Conservation (phyloP, 2,329 filamentous ascomycete species). For the Lasiodiplodia gonubiensis region DNA sequence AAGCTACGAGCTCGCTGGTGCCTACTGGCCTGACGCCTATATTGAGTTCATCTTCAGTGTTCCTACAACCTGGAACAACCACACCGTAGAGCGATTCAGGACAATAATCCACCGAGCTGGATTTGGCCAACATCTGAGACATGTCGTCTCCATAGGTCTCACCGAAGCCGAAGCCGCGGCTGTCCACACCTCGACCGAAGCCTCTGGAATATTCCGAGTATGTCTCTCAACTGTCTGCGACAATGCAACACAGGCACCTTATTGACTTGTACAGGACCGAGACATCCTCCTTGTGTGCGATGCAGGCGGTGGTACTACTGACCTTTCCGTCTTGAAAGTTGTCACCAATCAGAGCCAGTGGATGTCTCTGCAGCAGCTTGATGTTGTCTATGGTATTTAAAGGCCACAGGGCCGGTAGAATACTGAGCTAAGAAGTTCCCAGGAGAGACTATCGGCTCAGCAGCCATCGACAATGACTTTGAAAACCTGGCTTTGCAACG, state of each 20-base stretch:
- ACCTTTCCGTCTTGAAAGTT: constrained; percentile 48
- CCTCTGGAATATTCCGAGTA: constrained; percentile 41
- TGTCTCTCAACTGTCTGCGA: background rate
- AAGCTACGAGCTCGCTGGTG: constrained; percentile 45
- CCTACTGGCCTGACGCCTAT: constrained; percentile 52
- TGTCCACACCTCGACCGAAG: constrained; percentile 52
- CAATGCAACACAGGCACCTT: background rate
- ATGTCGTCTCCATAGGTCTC: constrained; percentile 52
- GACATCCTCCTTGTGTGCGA: constrained; percentile 59
- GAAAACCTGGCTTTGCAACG: constrained; percentile 43
- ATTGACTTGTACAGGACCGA: constrained; percentile 36
- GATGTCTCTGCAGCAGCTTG: constrained; percentile 42
- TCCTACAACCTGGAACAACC: constrained; percentile 62
- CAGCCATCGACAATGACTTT: constrained; percentile 49
- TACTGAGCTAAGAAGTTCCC: background rate
- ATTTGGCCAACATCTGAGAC: constrained; percentile 51
- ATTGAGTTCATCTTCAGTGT: constrained; percentile 64
- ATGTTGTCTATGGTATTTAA: constrained; percentile 42
- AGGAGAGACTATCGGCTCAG: constrained; percentile 49
- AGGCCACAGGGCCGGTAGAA: background rate
- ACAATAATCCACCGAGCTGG: constrained; percentile 55
- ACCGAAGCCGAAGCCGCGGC: constrained; percentile 62
- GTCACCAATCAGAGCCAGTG: constrained; percentile 37
- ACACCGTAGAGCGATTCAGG: constrained; percentile 59
- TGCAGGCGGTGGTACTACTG: constrained; percentile 57